Base-by-base conservation (phyloP, 371 early-diverging fungal genomes). In the Saksenaea vasiformis region DNA sequence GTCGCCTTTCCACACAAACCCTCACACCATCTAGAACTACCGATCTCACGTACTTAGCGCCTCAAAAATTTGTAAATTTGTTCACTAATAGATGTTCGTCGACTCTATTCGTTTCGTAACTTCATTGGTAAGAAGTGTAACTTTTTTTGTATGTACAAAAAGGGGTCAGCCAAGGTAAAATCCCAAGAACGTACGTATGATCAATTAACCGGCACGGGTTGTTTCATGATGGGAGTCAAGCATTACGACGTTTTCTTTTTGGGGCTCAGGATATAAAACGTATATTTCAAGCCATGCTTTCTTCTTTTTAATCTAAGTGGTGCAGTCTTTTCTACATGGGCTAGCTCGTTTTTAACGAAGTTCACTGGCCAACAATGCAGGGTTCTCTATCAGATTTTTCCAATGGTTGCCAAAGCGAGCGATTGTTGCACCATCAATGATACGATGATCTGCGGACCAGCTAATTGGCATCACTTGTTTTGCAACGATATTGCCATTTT, bases 401-500 rank as follows among this genome's bases (percentile, higher is more conserved):
- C 93, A 97, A 14, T 74, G 69, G 56, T 83, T 79, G 10, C 89
- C 90, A 76, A 96, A 96, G 62, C 95, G 82, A 41, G 97, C 97
- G 61, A 97, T 84, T 0, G 97, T 96, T 5, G 96, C 98, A 14
- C 98, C 98, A 74, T 97, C 97, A 60, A 97, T 80, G 22, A 98
- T 90, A 28, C 98, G 86, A 77, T 98, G 98, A 73, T 98, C 98
- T 14, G 98, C 98, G n/a, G 91, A 87, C 89, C 92, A 96, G 79
- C 93, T 93, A 10, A 94, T 79, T 24, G 85, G 84, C 67, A 95
- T 70, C 14, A 94, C 76, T 60, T 84, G 68, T 64, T 86, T 86
- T 14, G 89, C 82, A 1, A 90, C 90, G 3, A 95, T 84, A 5
- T 70, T 68, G 4, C 75, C 75, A 3, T 51, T 58, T 54, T 74